phyloP scores from a whole-genome alignment of 495 filamentous ascomycete genomes.

The Aspergillus kassunensis region DNA sequence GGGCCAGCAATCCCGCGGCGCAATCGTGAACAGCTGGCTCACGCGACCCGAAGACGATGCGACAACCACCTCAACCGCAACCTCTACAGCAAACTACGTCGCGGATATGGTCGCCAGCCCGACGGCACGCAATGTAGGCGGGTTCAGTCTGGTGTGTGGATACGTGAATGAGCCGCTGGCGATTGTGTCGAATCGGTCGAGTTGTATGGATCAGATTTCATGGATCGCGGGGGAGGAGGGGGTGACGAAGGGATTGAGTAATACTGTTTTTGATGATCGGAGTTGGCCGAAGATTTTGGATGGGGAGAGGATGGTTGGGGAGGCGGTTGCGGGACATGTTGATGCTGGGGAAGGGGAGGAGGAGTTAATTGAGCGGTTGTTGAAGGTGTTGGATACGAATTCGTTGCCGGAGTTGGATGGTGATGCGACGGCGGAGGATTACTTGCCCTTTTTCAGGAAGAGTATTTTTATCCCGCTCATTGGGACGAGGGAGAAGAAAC shows the following conservation, averaged over 20 bases:
- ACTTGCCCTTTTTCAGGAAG: conserved; percentile 64
- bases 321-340: conserved; percentile 45
- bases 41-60: conserved; percentile 32
- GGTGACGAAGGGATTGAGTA: conserved; percentile 77
- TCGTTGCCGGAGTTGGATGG: conserved; percentile 60
- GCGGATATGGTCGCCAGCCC: conserved; percentile 53
- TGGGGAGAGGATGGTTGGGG: conserved; percentile 48
- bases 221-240: conserved; percentile 66
- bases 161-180: conserved; percentile 72
- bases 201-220: conserved; percentile 47
- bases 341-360: conserved; percentile 52
- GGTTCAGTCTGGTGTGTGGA: conserved; percentile 90
- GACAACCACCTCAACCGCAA: too few relatives aligned
- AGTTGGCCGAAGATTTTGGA: conserved; percentile 77
- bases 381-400: conserved; percentile 65
- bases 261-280: conserved; percentile 69
- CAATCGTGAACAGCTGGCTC: conserved; percentile 87
- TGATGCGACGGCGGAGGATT: conserved; percentile 59
- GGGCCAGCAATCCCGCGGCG: conserved; percentile 68
- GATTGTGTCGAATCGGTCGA: conserved; percentile 84
- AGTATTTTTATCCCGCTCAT: conserved; percentile 83
- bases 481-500: conserved; percentile 46
- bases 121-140: conserved; percentile 63
- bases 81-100: too few relatives aligned
- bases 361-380: conserved; percentile 64